Evolutionary conservation across 129 eudicot species (phyloP), one percentile per base, ranked within the genome.

Genomic region (Flaveria robusta): DNA sequence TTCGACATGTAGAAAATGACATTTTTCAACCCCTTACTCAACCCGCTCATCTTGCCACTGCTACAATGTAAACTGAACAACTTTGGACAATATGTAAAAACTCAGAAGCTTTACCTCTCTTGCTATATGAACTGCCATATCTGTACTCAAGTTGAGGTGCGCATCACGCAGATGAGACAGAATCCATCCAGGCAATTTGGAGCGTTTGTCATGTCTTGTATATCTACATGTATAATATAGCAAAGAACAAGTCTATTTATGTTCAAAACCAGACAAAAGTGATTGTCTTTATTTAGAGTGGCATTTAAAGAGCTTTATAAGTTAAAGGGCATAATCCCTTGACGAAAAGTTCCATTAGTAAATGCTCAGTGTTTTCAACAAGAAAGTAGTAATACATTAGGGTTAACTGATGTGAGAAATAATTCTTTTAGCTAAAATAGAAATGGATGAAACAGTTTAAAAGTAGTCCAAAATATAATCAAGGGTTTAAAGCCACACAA

Each of bases 81-180:
- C 7, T 13, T 66, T 4, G 18, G 45, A 76, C 66, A 19, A 31
- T 26, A 47, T 16, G 42, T 9, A 24, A 24, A 80, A 41, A n/a
- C 22, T 20, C 27, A 70, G 63, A 83, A 49, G 60, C 2, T 68
- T 15, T 80, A 91, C 99, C 90, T 95, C 99, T 89, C 89, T 82
- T 59, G 99, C 99, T 63, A 95, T 95, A 83, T 95, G 94, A 76
- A 91, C 91, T 1, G 97, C 99, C 99, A 95, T 95, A 83, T 95
- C 99, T 0, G 97, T 95, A 83, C 99, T 95, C 96, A 95, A 83
- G 87, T 91, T 95, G 46, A 95, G 88, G 72, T 91, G 93, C 2
- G 97, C 99, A 75, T 91, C 97, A 50, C 96, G 96, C 39, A 95
- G 81, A 70, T 95, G 97, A 15, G 99, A 87, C 66, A 95, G 77